Evolutionary conservation across 352 stramenopile species (phyloP).

Genomic region (Pythium pyrilobum): DNA sequence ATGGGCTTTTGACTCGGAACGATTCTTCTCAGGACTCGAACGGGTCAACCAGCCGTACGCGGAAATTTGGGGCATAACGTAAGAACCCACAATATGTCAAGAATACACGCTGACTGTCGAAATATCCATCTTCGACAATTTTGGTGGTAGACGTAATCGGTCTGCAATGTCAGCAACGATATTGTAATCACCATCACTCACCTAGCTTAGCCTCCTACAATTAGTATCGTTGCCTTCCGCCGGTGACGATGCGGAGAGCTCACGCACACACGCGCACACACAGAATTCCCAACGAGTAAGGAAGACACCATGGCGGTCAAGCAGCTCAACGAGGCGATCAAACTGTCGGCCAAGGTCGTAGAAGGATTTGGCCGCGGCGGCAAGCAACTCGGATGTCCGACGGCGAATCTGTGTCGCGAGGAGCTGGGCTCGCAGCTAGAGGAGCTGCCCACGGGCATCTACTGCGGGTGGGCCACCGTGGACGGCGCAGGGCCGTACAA

Average conservation of each 20-base stretch:
- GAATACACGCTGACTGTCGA: no score
- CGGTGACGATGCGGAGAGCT: not conserved
- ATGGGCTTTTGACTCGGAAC: no score
- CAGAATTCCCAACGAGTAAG: not conserved
- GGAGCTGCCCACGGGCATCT: constrained; percentile 87
- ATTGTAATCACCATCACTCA: no score
- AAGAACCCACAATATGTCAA: no score
- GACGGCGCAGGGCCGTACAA: constrained; percentile 85
- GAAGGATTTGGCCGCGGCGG: constrained; percentile 92
- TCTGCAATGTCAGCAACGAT: no score
- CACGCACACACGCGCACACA: not conserved
- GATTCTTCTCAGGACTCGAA: no score
- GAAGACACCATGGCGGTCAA: constrained; percentile 39
- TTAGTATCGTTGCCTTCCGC: no score
- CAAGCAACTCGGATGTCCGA: constrained; percentile 95
- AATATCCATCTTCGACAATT: no score
- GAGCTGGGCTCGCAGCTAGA: constrained; percentile 82
- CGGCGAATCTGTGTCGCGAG: constrained; percentile 90
- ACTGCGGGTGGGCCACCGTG: constrained; percentile 91
- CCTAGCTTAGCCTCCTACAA: no score
- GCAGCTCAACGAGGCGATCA: constrained; percentile 52
- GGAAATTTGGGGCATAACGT: no score
- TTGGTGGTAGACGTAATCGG: no score
- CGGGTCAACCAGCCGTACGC: no score
- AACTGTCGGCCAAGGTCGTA: constrained; percentile 88